Evolutionary conservation across 106 monocot species (phyloP).

Genomic region (Triglochin maritima): DNA sequence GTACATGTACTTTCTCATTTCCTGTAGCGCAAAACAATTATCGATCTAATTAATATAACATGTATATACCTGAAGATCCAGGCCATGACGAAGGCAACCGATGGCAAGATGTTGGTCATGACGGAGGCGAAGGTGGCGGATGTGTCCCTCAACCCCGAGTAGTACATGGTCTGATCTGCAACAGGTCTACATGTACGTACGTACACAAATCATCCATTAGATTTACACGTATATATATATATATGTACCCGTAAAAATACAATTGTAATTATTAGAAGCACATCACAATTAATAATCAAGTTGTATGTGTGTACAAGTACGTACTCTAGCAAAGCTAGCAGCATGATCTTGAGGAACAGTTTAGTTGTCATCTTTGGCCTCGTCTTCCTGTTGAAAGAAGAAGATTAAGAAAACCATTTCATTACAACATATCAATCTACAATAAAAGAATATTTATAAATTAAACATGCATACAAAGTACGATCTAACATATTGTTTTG

Average conservation of each 20-base stretch:
- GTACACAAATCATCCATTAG: no score
- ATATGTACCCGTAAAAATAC: background rate
- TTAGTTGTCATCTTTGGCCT: background rate
- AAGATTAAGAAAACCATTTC: background rate
- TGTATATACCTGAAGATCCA: constrained; percentile 5
- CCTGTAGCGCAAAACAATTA: no score
- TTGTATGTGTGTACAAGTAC: background rate
- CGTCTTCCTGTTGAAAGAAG: background rate
- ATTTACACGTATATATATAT: no score
- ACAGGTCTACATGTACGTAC: constrained; percentile 3
- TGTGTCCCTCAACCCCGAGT: constrained; percentile 1
- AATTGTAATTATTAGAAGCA: background rate
- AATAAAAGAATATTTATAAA: no score
- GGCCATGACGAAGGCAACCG: constrained; percentile 6
- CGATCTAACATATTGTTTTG: no score
- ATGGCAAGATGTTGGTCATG: constrained; percentile 3
- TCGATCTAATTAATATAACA: no score
- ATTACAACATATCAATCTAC: no score
- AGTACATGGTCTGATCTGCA: constrained; percentile 4
- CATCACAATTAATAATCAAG: background rate
- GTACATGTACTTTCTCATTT: no score
- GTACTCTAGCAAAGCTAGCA: background rate
- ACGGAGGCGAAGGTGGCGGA: constrained; percentile 5
- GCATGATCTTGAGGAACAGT: background rate
- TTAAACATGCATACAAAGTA: no score